Percentiles rank a stretch among this genome's conserved stretches.
phyloP scores from a whole-genome alignment of 495 filamentous ascomycete genomes.

The Opeltia flavorubescens region DNA sequence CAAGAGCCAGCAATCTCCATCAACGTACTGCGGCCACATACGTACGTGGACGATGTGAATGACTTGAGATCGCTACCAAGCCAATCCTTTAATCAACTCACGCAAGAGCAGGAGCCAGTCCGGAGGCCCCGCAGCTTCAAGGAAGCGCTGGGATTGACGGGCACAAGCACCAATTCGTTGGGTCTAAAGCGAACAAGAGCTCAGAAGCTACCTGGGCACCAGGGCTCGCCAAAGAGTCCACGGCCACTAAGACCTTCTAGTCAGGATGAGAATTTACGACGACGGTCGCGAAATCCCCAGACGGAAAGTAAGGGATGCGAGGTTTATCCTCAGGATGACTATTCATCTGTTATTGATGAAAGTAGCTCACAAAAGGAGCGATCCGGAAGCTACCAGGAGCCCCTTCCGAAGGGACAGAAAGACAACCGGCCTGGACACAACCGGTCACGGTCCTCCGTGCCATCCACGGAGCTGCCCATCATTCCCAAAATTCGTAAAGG shows the following conservation, averaged over 20 bases:
- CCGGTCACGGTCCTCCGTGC: slow-evolving; percentile 42
- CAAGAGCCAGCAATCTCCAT: not conserved
- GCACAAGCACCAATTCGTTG: slow-evolving; percentile 16
- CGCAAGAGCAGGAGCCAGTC: slow-evolving; percentile 1
- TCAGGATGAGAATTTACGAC: not conserved
- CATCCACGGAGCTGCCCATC: slow-evolving; percentile 39
- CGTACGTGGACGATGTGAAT: slow-evolving; percentile 12
- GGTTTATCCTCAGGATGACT: not conserved
- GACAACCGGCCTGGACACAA: slow-evolving; percentile 21
- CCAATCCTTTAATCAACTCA: slow-evolving; percentile 3
- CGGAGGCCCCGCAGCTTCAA: slow-evolving; percentile 14
- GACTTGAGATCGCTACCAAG: slow-evolving; percentile 14
- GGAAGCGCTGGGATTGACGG: slow-evolving; percentile 16
- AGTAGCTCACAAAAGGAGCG: not conserved
- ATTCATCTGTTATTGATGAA: not conserved
- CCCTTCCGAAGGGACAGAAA: not conserved
- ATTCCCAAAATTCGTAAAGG: slow-evolving; percentile 42
- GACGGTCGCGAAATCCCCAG: not conserved
- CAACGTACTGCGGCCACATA: slow-evolving; percentile 1
- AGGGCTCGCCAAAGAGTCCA: slow-evolving; percentile 20
- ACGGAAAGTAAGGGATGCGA: not conserved
- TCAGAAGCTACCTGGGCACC: slow-evolving; percentile 34
- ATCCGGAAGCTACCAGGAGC: not conserved
- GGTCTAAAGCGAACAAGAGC: slow-evolving; percentile 42
- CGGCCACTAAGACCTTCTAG: not conserved